Base-by-base conservation (phyloP, 2,329 filamentous ascomycete genomes). In the Clonostachys sp. region DNA sequence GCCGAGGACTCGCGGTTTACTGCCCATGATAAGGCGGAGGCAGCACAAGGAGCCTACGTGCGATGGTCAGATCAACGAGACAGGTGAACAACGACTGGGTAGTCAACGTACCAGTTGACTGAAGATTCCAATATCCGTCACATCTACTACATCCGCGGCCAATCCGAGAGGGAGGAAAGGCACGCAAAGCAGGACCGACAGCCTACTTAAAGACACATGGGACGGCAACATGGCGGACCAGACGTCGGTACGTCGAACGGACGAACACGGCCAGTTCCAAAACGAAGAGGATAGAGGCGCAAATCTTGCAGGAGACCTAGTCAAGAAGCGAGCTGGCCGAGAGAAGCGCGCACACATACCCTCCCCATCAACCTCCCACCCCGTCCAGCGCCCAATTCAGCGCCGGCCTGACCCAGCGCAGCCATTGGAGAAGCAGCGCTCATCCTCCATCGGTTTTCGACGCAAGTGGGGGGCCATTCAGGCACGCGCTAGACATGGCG, bases 1-100 rank as follows among this genome's bases (percentile, higher is more conserved):
- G 61, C 62, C 10, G 63, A 60, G 30, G 76, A 78, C 52, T 72
- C 65, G 35, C 54, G 49, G 49, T 67, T 62, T 52, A 81, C 58
- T 48, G 70, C 67, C 49, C 70, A 66, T 3, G 65, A 69, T 38
- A 80, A 48, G 10, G 73, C 77, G 3, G 58, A 62, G 49, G 70
- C 64, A 5, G 68, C 77, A 56, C 77, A 81, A 20, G 74, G 73
- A 38, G 75, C 76, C 73, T 80, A 24, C n/a, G 8, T 47, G 24
- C 39, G n/a, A 12, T 17, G 16, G 13, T 17, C 16, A 33, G 7
- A 17, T 10, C 39, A 34, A n/a, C 14, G n/a, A n/a, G n/a, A 8
- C 7, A n/a, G 10, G 14, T n/a, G 36, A 14, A 24, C 10, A 30
- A 44, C 7, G 20, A 24, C 42, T 7, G 10, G 12, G 20, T 9